phyloP scores from a whole-genome alignment of 805 yeast genomes.

The Metschnikowia lochheadii region DNA sequence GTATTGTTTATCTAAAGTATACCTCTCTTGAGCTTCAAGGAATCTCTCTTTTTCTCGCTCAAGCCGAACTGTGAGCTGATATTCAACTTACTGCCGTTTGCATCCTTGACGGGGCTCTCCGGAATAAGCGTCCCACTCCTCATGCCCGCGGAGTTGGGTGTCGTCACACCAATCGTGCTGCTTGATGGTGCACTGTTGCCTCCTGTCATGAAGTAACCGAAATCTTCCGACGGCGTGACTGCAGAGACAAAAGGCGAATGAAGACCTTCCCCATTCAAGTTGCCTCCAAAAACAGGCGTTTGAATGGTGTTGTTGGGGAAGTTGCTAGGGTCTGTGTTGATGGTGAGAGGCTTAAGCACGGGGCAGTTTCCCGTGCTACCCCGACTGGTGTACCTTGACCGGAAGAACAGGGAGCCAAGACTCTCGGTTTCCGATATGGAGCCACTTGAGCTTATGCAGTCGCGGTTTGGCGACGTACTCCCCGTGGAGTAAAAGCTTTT shows the following conservation, averaged over 20 bases:
- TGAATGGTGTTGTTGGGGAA: background rate
- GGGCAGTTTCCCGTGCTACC: conserved; percentile 18
- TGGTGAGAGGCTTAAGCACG: conserved; percentile 34
- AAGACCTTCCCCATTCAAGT: conserved; percentile 18
- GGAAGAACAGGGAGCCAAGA: conserved; percentile 16
- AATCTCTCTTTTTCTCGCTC: conserved; percentile 44
- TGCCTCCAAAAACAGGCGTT: conserved; percentile 8
- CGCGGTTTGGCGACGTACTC: conserved; percentile 15
- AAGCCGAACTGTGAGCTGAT: conserved; percentile 32
- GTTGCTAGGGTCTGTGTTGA: conserved; percentile 29
- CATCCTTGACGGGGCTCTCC: conserved; percentile 13
- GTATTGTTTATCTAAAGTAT: conserved; percentile 25
- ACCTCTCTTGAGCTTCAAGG: conserved; percentile 43
- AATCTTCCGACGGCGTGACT: conserved; percentile 34
- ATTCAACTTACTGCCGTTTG: conserved; percentile 20
- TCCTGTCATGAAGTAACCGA: conserved; percentile 24
- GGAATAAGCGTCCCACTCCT: conserved; percentile 10
- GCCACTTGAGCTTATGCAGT: conserved; percentile 3
- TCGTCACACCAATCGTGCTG: background rate
- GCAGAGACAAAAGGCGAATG: conserved; percentile 43
- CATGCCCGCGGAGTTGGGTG: conserved; percentile 7
- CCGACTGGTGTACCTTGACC: conserved; percentile 14
- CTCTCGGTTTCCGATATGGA: conserved; percentile 29
- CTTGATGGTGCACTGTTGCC: conserved; percentile 11
- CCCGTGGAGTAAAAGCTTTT: conserved; percentile 28